A percentile compares a stretch with the other conserved stretches of the same genome.
Evolutionary conservation across 2,329 filamentous ascomycete species (phyloP).

Genomic region (Monilinia polystroma): DNA sequence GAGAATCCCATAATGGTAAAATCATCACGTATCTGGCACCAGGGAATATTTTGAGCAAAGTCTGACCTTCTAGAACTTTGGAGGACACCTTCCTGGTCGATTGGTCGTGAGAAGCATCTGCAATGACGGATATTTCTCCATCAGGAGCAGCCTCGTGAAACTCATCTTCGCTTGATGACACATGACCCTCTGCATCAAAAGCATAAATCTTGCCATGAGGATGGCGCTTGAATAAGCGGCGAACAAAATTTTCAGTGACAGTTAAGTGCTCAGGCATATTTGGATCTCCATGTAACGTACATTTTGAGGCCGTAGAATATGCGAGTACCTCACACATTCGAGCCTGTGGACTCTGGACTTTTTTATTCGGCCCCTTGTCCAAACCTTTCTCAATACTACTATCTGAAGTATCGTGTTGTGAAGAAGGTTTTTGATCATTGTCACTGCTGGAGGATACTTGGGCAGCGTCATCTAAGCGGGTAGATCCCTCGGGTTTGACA

Average conservation of each 20-base stretch:
- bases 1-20: slow-evolving; percentile 49
- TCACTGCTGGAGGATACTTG: slow-evolving; percentile 8
- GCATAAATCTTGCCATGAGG: slow-evolving; percentile 36
- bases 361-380: background rate
- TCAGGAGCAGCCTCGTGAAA: background rate
- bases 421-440: background rate
- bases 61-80: slow-evolving; percentile 12
- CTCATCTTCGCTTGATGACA: slow-evolving; percentile 20
- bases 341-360: background rate
- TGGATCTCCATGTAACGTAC: slow-evolving; percentile 13
- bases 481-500: no score
- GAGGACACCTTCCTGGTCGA: background rate
- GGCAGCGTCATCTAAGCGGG: background rate
- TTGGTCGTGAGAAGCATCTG: background rate
- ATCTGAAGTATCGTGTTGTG: background rate
- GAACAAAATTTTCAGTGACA: slow-evolving; percentile 19
- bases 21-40: slow-evolving; percentile 48
- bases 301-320: slow-evolving; percentile 30
- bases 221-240: slow-evolving; percentile 27
- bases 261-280: slow-evolving; percentile 28
- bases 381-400: background rate
- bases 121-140: slow-evolving; percentile 1
- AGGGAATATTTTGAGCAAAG: slow-evolving; percentile 38
- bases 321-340: slow-evolving; percentile 32
- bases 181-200: slow-evolving; percentile 33